Evolutionary conservation across 495 filamentous ascomycete genomes (phyloP), one percentile per base, ranked within the genome.

Genomic region (Aspergillus kassunensis): DNA sequence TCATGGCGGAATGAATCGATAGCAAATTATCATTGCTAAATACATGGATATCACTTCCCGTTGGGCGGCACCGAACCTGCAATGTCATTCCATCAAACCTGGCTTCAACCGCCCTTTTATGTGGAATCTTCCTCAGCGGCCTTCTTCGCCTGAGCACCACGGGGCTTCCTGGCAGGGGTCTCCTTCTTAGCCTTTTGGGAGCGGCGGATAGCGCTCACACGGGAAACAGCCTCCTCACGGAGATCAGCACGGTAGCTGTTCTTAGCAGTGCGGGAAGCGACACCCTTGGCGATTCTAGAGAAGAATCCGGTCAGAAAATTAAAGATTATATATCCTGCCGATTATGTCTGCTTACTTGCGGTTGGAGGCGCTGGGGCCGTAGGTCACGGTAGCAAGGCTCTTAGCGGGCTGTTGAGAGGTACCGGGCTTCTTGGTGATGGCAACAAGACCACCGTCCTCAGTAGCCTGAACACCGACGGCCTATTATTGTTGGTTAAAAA

Each of bases 231-330:
- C 59, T 84, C 85, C 63, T 84, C 79, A 56, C 90, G 88, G 69
- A 98, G 80, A 67, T 98, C 93, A 61, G 85, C 68, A 66, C 93
- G 85, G 82, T 93, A 95, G 60, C 82, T 78, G 68, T 80, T 77
- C 83, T 89, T 91, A 64, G 90, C 88, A 54, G 85, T 85, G 67
- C 74, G 74, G 76, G 75, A 83, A 68, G 86, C 91, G 64, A 97
- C 84, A 58, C 79, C 76, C 76, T 84, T 88, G 82, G 89, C 97
- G 72, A 88, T 89, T 80, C 92, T 97, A 64, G 37, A 37, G 31
- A 16, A 23, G 40, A 18, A 21, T 25, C 24, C 34, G 46, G 55
- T 68, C 53, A 70, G 60, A 44, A 46, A 55, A 49, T n/a, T n/a
- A n/a, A n/a, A n/a, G n/a, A 7, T 9, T 9, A 25, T n/a, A 15